phyloP scores from a whole-genome alignment of 371 early-diverging fungal species.

The Conidiobolus coronatus region DNA sequence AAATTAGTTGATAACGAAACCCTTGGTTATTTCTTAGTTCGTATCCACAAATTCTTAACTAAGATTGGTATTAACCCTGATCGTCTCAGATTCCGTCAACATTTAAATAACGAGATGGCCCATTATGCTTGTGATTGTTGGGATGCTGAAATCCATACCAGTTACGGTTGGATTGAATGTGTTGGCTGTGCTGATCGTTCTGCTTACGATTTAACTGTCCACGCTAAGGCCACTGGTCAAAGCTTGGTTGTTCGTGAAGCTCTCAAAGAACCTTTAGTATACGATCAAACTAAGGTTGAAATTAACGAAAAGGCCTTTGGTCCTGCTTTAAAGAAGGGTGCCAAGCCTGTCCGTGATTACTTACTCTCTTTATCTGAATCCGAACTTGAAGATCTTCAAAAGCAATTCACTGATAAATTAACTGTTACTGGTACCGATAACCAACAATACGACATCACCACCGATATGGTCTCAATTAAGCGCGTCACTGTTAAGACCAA shows the following conservation, averaged over 20 bases:
- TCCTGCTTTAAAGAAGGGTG: slow-evolving; percentile 74
- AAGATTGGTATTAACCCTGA: slow-evolving; percentile 84
- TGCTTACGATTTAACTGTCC: slow-evolving; percentile 93
- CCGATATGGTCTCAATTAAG: slow-evolving; percentile 46
- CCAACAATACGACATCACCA: slow-evolving; percentile 36
- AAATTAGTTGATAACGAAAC: slow-evolving; percentile 91
- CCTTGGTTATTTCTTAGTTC: slow-evolving; percentile 95
- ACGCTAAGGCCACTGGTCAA: slow-evolving; percentile 74
- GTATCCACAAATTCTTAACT: slow-evolving; percentile 81
- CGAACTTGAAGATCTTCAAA: slow-evolving; percentile 28
- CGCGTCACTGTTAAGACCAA: slow-evolving; percentile 53
- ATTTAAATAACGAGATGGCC: slow-evolving; percentile 99
- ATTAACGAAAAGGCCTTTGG: slow-evolving; percentile 88
- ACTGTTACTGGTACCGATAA: slow-evolving; percentile 23
- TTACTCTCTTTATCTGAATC: slow-evolving; percentile 34
- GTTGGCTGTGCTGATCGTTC: slow-evolving; percentile 99
- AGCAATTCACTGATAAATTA: slow-evolving; percentile 17
- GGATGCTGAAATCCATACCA: slow-evolving; percentile 91
- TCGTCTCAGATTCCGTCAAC: slow-evolving; percentile 95
- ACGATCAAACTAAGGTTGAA: slow-evolving; percentile 56
- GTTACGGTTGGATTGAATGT: slow-evolving; percentile 99
- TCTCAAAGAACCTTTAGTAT: slow-evolving; percentile 60
- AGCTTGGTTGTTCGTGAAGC: slow-evolving; percentile 83
- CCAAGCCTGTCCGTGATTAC: slow-evolving; percentile 66
- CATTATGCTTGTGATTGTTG: slow-evolving; percentile 99